Base-by-base conservation (phyloP, 768 basidiomycete species). In the Agrocybe pediades region DNA sequence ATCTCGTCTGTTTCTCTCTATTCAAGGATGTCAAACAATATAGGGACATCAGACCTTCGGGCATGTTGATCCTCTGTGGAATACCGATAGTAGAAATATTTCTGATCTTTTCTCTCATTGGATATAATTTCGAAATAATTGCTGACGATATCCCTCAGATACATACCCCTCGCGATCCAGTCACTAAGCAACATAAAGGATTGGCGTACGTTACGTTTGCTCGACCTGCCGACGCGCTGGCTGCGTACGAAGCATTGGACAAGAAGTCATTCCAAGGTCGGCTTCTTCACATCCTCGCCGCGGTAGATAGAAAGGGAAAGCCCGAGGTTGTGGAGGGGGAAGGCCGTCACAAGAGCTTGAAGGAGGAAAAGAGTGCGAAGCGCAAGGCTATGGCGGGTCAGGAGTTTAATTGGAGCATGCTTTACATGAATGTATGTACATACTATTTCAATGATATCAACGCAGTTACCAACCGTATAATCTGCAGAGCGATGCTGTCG, bases 401-500 rank as follows among this genome's bases (percentile, higher is more conserved):
- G 57, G 89, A 88, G 52, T 94, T 95, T 65, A 93, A 92, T 68
- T 96, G 93, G 94, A 85, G 87, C 48, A 89, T 94, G 80, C 68
- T 98, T 52, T 98, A 95, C 66, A 95, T 98, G 92, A 98, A 98
- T 78, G 96, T 97, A 75, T 71, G 92, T 87, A 49, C 57, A 53
- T 36, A 41, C 19, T 27, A 24, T 17, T 41, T 29, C 48, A 51
- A 30, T 40, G 42, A 59, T 19, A 26, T 44, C 17, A 40, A 9
- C 47, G 26, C 25, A 29, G n/a, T 57, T 27, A 20, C 39, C 46
- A 54, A 56, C 51, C 55, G 47, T 44, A 41, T 36, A 41, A 17
- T 26, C 33, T 54, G 39, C 57, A 97, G 95, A 90, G 88, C 62
- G 95, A 99, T 63, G 95, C 97, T 4, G 95, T 98, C 0, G 86